These are phyloP conservation scores for Sonneratia alba DNA, from an alignment of 345 rosid genomes.

Conservation along the genomic window DNA sequence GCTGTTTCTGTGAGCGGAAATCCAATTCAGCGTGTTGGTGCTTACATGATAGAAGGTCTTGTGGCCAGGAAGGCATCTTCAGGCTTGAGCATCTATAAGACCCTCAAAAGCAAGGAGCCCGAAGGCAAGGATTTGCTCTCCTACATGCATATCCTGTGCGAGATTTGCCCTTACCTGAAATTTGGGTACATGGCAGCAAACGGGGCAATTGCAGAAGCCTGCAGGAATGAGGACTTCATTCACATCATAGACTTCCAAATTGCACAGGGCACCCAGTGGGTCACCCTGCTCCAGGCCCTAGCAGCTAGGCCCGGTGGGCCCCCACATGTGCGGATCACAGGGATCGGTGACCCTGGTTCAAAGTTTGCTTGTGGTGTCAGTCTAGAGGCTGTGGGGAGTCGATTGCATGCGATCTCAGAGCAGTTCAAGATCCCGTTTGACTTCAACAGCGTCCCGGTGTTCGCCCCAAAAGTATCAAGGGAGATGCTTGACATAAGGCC, in stretches of 20 bases:
- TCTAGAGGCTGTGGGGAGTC: conserved; percentile 35
- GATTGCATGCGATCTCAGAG: conserved; percentile 38
- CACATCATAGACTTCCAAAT: conserved; percentile 68
- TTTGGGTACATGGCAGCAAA: conserved; percentile 80
- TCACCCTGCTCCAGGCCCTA: conserved; percentile 64
- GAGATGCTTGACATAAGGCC: conserved; percentile 62
- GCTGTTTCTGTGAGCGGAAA: conserved; percentile 45
- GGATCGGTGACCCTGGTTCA: conserved; percentile 49
- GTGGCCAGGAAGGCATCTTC: conserved; percentile 52
- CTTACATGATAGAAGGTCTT: conserved; percentile 58
- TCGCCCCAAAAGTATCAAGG: conserved; percentile 34
- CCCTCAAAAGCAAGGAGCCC: conserved; percentile 50
- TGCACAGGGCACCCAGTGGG: conserved; percentile 60
- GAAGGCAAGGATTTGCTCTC: conserved; percentile 55
- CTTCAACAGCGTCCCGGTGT: conserved; percentile 49
- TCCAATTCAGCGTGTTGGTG: conserved; percentile 63
- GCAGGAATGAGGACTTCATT: conserved; percentile 43
- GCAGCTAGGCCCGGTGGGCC: conserved; percentile 61
- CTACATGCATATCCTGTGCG: conserved; percentile 49
- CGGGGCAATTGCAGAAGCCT: conserved; percentile 72
- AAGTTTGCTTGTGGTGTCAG: conserved; percentile 45
- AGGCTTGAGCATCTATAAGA: conserved; percentile 35
- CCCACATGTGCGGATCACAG: conserved; percentile 61
- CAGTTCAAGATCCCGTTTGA: conserved; percentile 45
- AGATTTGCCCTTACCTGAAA: conserved; percentile 69